Conservation (phyloP, 352 stramenopile genomes). For the Phytopythium vexans region DNA sequence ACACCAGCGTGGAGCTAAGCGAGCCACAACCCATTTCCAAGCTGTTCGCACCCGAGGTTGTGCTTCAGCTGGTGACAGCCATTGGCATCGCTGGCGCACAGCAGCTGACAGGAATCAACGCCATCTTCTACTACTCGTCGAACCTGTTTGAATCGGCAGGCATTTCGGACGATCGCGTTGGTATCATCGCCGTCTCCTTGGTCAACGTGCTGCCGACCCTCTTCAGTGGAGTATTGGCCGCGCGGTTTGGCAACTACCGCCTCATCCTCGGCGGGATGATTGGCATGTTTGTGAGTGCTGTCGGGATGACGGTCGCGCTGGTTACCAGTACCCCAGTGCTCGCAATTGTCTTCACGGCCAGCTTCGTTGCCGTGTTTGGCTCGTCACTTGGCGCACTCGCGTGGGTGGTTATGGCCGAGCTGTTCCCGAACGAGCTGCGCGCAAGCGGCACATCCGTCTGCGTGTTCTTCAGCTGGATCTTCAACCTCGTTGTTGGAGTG, state of each 20-base stretch:
- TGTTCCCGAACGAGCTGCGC: constrained; percentile 59
- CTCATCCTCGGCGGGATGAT: constrained; percentile 42
- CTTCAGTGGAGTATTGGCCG: constrained; percentile 26
- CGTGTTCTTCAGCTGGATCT: constrained; percentile 50
- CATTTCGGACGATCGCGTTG: constrained; percentile 49
- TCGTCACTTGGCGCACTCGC: constrained; percentile 51
- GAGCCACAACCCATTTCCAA: background rate
- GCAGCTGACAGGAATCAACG: constrained; percentile 67
- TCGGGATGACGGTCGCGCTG: constrained; percentile 44
- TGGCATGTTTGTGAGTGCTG: constrained; percentile 42
- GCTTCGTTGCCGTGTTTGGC: constrained; percentile 42
- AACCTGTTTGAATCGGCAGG: constrained; percentile 55
- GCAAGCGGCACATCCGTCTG: constrained; percentile 39
- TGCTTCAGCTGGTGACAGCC: constrained; percentile 40
- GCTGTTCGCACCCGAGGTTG: constrained; percentile 19
- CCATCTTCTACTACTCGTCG: constrained; percentile 72
- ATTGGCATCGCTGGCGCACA: constrained; percentile 37
- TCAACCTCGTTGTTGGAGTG: constrained; percentile 54
- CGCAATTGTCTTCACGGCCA: constrained; percentile 46
- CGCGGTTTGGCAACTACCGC: constrained; percentile 41
- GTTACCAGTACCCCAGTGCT: constrained; percentile 15
- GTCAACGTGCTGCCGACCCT: constrained; percentile 57
- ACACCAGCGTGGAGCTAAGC: background rate
- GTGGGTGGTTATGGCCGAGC: constrained; percentile 43
- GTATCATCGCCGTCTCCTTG: constrained; percentile 49